Evolutionary conservation across 73 alveolate genomes (phyloP).

Genomic region (Paraurostyla sp.): DNA sequence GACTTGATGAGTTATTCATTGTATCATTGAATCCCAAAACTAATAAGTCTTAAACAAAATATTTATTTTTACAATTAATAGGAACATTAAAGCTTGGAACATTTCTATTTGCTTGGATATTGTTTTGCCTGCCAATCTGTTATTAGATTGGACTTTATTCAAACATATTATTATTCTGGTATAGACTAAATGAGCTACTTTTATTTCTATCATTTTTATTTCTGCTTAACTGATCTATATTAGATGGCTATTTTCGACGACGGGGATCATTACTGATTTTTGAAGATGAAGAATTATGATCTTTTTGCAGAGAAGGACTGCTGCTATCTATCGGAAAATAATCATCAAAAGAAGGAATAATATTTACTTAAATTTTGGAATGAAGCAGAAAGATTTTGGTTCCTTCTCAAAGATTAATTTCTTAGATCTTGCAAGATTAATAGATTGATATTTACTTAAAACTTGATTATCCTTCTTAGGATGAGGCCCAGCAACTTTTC

Average conservation of each 20-base stretch:
- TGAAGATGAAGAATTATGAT: too few relatives aligned
- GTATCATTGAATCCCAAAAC: not conserved
- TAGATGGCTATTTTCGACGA: not conserved
- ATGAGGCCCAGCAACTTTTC: not conserved
- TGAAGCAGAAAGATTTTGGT: not conserved
- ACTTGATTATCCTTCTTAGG: not conserved
- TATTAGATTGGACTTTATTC: slow-evolving; percentile 19
- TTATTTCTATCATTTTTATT: not conserved
- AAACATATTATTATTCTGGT: not conserved
- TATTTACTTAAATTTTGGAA: not conserved
- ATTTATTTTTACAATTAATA: not conserved
- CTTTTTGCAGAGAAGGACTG: too few relatives aligned
- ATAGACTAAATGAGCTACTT: not conserved
- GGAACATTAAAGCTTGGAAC: slow-evolving; percentile 20
- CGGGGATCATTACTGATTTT: not conserved
- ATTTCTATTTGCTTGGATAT: not conserved
- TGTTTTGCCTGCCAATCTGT: not conserved
- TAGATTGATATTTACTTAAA: not conserved
- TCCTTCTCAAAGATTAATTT: not conserved
- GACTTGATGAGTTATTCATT: not conserved
- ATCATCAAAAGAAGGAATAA: not conserved
- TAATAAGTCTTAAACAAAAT: not conserved
- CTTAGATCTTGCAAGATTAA: not conserved
- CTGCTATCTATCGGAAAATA: not conserved
- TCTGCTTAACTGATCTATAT: not conserved